A percentile compares a stretch with the other conserved stretches of the same genome.
Conservation (phyloP, 805 yeast genomes). For the Myxozyma melibiosi region DNA sequence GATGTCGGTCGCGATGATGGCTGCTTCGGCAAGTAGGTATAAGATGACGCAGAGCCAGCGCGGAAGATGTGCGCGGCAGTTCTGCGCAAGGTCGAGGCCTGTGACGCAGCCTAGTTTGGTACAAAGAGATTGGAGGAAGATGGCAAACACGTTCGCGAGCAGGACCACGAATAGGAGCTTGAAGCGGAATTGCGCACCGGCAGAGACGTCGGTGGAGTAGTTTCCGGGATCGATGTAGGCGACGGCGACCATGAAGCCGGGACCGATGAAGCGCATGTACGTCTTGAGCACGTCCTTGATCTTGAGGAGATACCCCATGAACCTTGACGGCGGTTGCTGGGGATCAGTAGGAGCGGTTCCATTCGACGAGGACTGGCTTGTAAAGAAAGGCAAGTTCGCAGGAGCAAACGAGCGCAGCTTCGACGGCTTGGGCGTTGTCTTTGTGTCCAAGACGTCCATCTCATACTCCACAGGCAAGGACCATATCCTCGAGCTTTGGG, state of each 20-base stretch:
- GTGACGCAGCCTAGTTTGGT: conserved; percentile 92
- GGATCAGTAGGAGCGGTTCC: background rate
- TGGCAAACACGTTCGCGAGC: conserved; percentile 82
- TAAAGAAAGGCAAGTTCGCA: background rate
- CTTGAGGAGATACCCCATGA: background rate
- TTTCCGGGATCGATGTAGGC: conserved; percentile 99
- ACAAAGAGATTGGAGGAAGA: conserved; percentile 79
- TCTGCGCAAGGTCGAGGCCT: conserved; percentile 86
- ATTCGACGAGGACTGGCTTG: background rate
- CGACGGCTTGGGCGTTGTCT: too few species aligned
- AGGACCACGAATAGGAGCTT: conserved; percentile 76
- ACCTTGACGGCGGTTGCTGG: background rate
- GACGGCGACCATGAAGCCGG: conserved; percentile 89
- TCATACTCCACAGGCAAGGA: background rate
- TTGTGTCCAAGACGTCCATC: background rate
- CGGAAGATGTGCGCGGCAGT: conserved; percentile 76
- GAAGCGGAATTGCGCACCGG: conserved; percentile 82
- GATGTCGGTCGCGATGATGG: conserved; percentile 92
- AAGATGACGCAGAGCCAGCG: conserved; percentile 51
- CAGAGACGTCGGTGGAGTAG: conserved; percentile 91
- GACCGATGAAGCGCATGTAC: conserved; percentile 75
- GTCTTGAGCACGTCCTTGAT: conserved; percentile 39
- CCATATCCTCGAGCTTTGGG: background rate
- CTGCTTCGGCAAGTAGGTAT: conserved; percentile 83
- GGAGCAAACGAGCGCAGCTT: background rate